A percentile compares a stretch with the other conserved stretches of the same genome.
Evolutionary conservation across 208 protist species (phyloP).

Genomic region (Acanthamoeba lenticulata): DNA sequence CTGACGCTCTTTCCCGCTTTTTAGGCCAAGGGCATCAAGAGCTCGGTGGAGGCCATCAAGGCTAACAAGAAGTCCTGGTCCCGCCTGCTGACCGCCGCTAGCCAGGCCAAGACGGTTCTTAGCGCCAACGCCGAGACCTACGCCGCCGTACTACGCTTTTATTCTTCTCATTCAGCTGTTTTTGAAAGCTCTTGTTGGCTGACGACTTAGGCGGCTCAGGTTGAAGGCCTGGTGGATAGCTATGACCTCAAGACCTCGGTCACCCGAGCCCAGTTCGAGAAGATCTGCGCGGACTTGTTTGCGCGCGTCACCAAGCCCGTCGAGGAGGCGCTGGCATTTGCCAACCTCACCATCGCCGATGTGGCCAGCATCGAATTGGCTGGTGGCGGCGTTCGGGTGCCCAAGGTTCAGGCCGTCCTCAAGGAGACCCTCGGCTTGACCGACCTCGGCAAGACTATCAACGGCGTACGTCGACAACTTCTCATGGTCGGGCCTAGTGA

Average conservation of each 20-base stretch:
- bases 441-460: slow-evolving; percentile 28
- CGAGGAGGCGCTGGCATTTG: not conserved
- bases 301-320: slow-evolving; percentile 81
- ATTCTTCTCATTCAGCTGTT: not conserved
- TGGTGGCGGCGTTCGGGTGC: slow-evolving; percentile 75
- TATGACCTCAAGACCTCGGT: slow-evolving; percentile 86
- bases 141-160: slow-evolving; percentile 77
- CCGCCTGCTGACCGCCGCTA: slow-evolving; percentile 89
- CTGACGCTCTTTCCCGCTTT: slow-evolving; percentile 80
- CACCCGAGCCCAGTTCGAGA: slow-evolving; percentile 86
- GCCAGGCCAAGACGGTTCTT: slow-evolving; percentile 90
- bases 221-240: slow-evolving; percentile 91
- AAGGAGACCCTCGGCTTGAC: slow-evolving; percentile 68
- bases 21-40: not conserved
- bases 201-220: too few species aligned
- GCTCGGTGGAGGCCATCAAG: not conserved
- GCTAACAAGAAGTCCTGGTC: slow-evolving; percentile 83
- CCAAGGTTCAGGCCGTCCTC: slow-evolving; percentile 71
- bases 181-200: not conserved
- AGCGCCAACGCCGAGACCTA: slow-evolving; percentile 91
- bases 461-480: slow-evolving; percentile 25
- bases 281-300: slow-evolving; percentile 86
- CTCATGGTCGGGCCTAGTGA: not conserved
- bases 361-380: slow-evolving; percentile 71
- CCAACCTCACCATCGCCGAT: slow-evolving; percentile 31